These are phyloP conservation scores for Plantago coronopus DNA, from an alignment of 305 asterid species.

Conservation along the genomic window DNA sequence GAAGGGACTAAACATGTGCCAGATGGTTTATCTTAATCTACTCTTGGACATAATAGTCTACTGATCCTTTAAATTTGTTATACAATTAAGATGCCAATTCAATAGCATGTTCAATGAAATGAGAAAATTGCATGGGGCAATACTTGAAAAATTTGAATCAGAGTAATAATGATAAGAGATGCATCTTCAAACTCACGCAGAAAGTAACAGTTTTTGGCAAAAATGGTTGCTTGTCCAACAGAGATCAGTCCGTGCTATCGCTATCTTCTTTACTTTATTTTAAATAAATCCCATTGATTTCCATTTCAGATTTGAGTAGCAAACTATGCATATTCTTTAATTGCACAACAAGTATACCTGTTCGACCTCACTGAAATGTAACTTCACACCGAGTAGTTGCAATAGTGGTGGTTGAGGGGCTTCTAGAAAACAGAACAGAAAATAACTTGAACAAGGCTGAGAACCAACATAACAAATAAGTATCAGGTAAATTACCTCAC, in stretches of 20 bases:
- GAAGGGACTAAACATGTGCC: not conserved
- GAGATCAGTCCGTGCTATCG: not conserved
- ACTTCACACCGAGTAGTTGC: slow-evolving; percentile 39
- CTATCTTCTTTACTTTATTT: not conserved
- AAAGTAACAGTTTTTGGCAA: slow-evolving; percentile 14
- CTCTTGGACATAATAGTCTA: not conserved
- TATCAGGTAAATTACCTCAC: slow-evolving; percentile 38
- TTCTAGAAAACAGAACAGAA: slow-evolving; percentile 39
- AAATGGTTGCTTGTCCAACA: slow-evolving; percentile 15
- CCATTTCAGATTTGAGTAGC: slow-evolving; percentile 7
- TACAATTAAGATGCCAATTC: slow-evolving; percentile 8
- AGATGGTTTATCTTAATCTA: too few species aligned
- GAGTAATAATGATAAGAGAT: not conserved
- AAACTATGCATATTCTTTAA: not conserved
- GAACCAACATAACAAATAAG: slow-evolving; percentile 23
- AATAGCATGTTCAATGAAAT: slow-evolving; percentile 12
- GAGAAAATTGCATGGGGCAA: not conserved
- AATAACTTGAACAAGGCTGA: slow-evolving; percentile 28
- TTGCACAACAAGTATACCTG: slow-evolving; percentile 31
- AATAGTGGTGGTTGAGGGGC: slow-evolving; percentile 34
- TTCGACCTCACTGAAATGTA: slow-evolving; percentile 31
- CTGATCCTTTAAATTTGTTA: not conserved
- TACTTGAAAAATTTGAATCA: too few species aligned
- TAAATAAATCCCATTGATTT: not conserved
- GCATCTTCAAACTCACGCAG: not conserved